Base-by-base conservation (phyloP, 495 filamentous ascomycete genomes). In the Penicillium simplicissimum region DNA sequence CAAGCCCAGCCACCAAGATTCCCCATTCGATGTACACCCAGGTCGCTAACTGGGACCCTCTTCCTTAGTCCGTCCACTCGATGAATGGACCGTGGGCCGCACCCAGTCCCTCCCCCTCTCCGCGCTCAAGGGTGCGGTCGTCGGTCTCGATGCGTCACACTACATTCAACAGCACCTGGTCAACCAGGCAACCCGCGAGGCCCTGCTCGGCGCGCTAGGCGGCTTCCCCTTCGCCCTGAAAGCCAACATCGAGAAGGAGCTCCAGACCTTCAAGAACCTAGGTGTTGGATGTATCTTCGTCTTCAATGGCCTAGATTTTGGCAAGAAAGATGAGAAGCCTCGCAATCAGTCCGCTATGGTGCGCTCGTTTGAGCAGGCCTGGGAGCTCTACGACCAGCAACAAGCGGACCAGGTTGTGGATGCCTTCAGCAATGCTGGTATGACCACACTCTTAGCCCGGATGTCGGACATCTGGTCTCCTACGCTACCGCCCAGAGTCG, bases 101-200 rank as follows among this genome's bases (percentile, higher is more conserved):
- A 76, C 79, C 58, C 80, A 84, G 56, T 79, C 78, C 35, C 80
- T 85, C 53, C 79, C 82, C 45, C 76, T 90, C 60, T 84, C 86
- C 28, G 79, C 82, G 45, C 80, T 97, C 59, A 87, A 89, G 68
- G 90, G 86, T 64, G 81, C 84, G 40, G 81, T 87, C 25, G 81
- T 97, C 63, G 92, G 88, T 63, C 88, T 99, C 64, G 96, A 99
- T 79, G 95, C 93, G 37, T 86, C 90, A 31, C 87, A 95, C 75
- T 99, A 94, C 76, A 84, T 98, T 55, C 81, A 86, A 65, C 86
- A 86, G 9, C 81, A 95, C 55, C 84, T 94, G 67, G 82, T 85
- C 70, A 82, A 85, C 54, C 74, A 81, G 47, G 84, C 86, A 28
- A 83, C 82, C 40, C 88, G 88, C 56, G 96, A 99, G 68, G 91